These are phyloP conservation scores for Nothophaeocryptopus gaeumannii DNA, from an alignment of 2,329 filamentous ascomycete species.

Conservation along the genomic window DNA sequence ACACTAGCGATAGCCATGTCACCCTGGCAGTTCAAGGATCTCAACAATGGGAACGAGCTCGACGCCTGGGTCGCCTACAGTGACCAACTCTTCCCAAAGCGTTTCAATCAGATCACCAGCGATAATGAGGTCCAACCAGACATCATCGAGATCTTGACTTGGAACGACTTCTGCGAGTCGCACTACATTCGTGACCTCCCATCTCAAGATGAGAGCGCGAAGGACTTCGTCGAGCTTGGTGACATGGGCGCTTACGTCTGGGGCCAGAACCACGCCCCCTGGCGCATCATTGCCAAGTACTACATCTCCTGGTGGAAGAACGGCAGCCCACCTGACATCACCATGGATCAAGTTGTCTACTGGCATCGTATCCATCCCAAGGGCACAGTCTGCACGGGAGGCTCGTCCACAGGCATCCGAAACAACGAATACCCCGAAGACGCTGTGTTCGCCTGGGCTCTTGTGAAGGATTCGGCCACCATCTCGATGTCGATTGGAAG, in stretches of 20 bases:
- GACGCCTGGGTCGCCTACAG: constrained; percentile 39
- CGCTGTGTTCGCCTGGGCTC: constrained; percentile 40
- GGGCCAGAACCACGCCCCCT: constrained; percentile 38
- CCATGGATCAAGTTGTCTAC: constrained; percentile 38
- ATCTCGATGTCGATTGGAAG: constrained; percentile 35
- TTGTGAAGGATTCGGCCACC: constrained; percentile 32
- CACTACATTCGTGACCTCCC: constrained; percentile 41
- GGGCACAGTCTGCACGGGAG: constrained; percentile 32
- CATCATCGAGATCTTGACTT: constrained; percentile 40
- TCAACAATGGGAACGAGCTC: constrained; percentile 36
- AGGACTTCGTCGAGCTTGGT: constrained; percentile 33
- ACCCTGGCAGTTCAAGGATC: constrained; percentile 42
- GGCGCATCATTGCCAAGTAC: constrained; percentile 40
- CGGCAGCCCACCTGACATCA: constrained; percentile 33
- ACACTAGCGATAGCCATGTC: constrained; percentile 34
- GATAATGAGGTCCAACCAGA: constrained; percentile 35
- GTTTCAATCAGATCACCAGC: constrained; percentile 30
- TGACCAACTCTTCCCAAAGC: constrained; percentile 38
- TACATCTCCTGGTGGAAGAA: constrained; percentile 40
- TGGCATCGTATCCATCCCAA: constrained; percentile 42
- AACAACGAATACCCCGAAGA: constrained; percentile 36
- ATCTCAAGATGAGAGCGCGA: constrained; percentile 26
- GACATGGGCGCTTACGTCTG: constrained; percentile 37
- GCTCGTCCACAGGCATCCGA: constrained; percentile 31
- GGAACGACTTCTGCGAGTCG: constrained; percentile 42